Conservation (phyloP, 345 rosid species). For the Firmiana major region DNA sequence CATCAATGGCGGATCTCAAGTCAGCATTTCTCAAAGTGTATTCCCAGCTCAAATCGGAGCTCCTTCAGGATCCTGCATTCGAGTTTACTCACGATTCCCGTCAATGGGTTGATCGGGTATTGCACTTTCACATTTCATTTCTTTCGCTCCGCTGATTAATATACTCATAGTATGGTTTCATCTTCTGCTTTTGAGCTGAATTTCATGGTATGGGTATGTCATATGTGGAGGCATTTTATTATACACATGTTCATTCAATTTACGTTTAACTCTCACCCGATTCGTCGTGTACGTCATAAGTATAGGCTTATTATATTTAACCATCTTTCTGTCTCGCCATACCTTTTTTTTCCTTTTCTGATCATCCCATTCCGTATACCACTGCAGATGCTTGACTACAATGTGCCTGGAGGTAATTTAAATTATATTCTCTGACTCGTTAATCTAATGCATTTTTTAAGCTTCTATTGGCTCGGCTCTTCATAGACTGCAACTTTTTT, state of each 20-base stretch:
- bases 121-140: background rate
- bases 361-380: constrained; percentile 2
- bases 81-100: constrained; percentile 70
- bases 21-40: constrained; percentile 58
- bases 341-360: background rate
- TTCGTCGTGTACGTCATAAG: background rate
- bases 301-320: no score
- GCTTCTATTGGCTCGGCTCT: background rate
- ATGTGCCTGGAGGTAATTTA: constrained; percentile 75
- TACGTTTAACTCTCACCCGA: background rate
- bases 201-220: background rate
- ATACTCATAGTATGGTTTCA: background rate
- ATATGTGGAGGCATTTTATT: background rate
- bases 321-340: background rate
- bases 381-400: constrained; percentile 88
- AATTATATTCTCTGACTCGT: background rate
- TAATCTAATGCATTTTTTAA: background rate
- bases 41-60: constrained; percentile 56
- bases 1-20: constrained; percentile 71
- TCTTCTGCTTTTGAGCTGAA: background rate
- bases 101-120: constrained; percentile 73
- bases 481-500: background rate
- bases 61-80: constrained; percentile 74
- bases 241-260: background rate
- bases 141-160: background rate